Conservation (phyloP, 768 basidiomycete genomes). For the Termitomyces eurrhizus region DNA sequence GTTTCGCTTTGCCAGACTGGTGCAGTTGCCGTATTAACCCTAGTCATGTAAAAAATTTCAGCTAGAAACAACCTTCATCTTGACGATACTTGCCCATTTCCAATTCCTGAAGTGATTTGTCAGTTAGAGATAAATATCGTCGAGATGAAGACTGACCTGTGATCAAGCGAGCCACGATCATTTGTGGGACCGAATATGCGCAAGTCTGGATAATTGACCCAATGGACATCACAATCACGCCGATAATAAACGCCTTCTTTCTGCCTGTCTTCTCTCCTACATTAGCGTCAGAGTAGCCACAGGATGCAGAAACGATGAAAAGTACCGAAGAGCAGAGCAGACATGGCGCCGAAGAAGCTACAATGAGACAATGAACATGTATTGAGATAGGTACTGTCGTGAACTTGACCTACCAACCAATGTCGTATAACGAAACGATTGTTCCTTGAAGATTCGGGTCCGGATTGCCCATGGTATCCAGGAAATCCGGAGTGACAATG, state of each 20-base stretch:
- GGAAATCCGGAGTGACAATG: constrained; percentile 43
- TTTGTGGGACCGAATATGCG: constrained; percentile 39
- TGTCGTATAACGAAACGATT: constrained; percentile 49
- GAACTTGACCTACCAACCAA: constrained; percentile 35
- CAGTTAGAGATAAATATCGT: not conserved
- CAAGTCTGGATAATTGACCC: constrained; percentile 49
- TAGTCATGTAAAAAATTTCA: constrained; percentile 6
- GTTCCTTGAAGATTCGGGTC: constrained; percentile 41
- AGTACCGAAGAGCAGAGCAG: constrained; percentile 36
- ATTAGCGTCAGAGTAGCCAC: not conserved
- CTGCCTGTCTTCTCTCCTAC: constrained; percentile 39
- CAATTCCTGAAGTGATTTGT: constrained; percentile 27
- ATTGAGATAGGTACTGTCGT: not conserved
- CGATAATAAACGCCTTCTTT: constrained; percentile 45
- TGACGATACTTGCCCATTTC: constrained; percentile 34
- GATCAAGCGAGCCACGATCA: constrained; percentile 45
- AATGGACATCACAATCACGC: constrained; percentile 48
- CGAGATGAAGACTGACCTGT: constrained; percentile 28
- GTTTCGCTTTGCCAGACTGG: constrained; percentile 53
- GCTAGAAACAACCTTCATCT: not conserved
- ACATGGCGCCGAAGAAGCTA: constrained; percentile 45
- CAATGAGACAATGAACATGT: not conserved
- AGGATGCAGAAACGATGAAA: not conserved
- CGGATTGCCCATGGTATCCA: constrained; percentile 45
- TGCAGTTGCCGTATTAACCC: constrained; percentile 45